Base-by-base conservation (phyloP, 2,329 filamentous ascomycete species). In the Cordyceps pruinosa region DNA sequence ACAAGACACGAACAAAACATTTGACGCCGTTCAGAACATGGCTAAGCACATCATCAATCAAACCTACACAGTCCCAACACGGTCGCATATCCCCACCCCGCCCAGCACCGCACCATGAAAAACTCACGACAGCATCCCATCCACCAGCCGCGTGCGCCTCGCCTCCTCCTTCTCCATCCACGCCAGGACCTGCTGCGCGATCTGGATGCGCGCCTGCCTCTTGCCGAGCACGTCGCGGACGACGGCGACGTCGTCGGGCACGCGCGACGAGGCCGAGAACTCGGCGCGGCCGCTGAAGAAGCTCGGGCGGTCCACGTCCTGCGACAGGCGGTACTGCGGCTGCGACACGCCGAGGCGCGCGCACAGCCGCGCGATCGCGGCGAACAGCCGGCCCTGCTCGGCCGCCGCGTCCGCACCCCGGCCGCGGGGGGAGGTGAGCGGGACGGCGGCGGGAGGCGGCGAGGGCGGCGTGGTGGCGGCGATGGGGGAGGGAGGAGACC, bases 161-260 rank as follows among this genome's bases (percentile, higher is more conserved):
- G 56, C 46, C 10, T 61, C 51, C 55, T 69, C 61, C 42, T 63
- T 60, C 54, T 66, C 55, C 30, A 82, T 59, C 64, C 69, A 72
- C 6, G 37, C 59, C 15, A 79, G 60, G 3, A 80, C 63, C 32
- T 63, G 60, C 60, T 72, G 68, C 0, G 77, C 75, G 4, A 81
- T 64, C 55, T 64, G 65, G 59, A 73, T 67, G 61, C 66, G 73
- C 1, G 75, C 68, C 10, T 65, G 58, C 44, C 65, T 68, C 61
- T 68, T 71, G 3, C 72, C 69, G 4, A 65, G 64, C 9, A 75
- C 64, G 5, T 68, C 63, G 1, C 41, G 54, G 5, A 79, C 71
- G 6, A 61, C 30, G 3, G 72, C 72, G 0, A 76, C 50, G 3
- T 60, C 63, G 1, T 61, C 52, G 1, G 75, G 73, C 6, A 74